Percentiles rank a stretch among this genome's conserved stretches.
These are phyloP conservation scores for Solanum medicagineum DNA, from an alignment of 257 asterid genomes.

Conservation along the genomic window DNA sequence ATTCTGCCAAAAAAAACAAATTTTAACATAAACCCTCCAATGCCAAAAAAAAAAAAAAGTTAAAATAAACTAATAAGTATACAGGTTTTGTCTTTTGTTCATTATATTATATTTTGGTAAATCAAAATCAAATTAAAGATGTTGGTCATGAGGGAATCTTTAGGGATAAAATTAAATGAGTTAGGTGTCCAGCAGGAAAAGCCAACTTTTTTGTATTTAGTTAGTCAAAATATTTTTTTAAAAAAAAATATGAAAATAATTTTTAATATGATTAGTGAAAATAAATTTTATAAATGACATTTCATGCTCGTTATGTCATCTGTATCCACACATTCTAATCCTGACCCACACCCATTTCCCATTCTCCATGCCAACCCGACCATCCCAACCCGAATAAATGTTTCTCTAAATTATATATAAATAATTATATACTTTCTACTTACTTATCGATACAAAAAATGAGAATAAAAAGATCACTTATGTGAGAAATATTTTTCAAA, in stretches of 20 bases:
- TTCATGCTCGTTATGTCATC: neutral
- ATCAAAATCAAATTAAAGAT: neutral
- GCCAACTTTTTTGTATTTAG: neutral
- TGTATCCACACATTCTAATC: neutral
- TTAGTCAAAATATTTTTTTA: neutral
- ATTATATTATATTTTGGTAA: neutral
- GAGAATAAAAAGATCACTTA: neutral
- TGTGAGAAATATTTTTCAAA: neutral
- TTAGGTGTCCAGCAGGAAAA: neutral
- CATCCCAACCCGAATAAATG: rapidly evolving
- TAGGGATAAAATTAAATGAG: neutral
- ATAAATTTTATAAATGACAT: neutral
- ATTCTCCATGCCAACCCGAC: neutral
- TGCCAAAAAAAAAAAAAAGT: neutral
- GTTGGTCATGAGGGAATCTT: neutral
- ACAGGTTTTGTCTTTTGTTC: neutral
- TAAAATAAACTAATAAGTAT: neutral
- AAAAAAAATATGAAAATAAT: neutral
- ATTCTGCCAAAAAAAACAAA: neutral
- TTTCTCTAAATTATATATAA: neutral
- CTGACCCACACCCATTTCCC: neutral
- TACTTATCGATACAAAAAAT: neutral
- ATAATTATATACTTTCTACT: neutral
- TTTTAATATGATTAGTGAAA: neutral
- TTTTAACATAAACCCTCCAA: neutral